These are phyloP conservation scores for Botrytis fabae DNA, from an alignment of 2,329 filamentous ascomycete species.

Conservation along the genomic window DNA sequence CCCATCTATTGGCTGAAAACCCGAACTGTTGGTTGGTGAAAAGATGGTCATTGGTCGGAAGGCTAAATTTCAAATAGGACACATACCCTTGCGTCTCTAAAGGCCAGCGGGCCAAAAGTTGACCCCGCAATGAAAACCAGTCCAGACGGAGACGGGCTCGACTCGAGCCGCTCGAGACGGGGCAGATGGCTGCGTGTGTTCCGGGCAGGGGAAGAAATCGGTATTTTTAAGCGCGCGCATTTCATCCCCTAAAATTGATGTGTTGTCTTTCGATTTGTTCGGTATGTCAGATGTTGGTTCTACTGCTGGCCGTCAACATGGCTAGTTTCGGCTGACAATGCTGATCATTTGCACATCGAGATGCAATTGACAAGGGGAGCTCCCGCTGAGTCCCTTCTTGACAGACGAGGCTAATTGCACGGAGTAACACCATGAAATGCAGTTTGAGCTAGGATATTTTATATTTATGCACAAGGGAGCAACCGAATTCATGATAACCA, in stretches of 20 bases:
- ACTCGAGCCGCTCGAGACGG: too few species aligned
- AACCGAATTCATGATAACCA: conserved; percentile 9
- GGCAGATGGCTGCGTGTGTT: conserved; percentile 5
- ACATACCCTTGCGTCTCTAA: conserved; percentile 10
- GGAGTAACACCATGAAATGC: background rate
- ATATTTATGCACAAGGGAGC: background rate
- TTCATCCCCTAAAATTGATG: background rate
- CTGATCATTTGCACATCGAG: conserved; percentile 9
- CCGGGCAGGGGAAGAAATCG: background rate
- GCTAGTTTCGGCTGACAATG: background rate
- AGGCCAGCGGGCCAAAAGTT: background rate
- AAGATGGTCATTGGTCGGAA: conserved; percentile 5
- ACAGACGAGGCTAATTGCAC: conserved; percentile 10
- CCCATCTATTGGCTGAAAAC: conserved; percentile 17
- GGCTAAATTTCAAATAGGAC: background rate
- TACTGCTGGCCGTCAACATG: background rate
- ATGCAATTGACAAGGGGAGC: background rate
- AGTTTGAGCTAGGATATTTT: conserved; percentile 4
- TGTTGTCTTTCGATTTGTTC: conserved; percentile 14
- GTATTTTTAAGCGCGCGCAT: conserved; percentile 15
- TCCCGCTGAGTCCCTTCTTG: background rate
- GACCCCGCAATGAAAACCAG: conserved; percentile 8
- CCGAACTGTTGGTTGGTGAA: background rate
- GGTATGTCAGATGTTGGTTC: conserved; percentile 13
- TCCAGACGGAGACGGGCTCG: background rate